These are phyloP conservation scores for Aegilops sharonensis DNA, from an alignment of 176 grass and related monocot species.

Conservation along the genomic window DNA sequence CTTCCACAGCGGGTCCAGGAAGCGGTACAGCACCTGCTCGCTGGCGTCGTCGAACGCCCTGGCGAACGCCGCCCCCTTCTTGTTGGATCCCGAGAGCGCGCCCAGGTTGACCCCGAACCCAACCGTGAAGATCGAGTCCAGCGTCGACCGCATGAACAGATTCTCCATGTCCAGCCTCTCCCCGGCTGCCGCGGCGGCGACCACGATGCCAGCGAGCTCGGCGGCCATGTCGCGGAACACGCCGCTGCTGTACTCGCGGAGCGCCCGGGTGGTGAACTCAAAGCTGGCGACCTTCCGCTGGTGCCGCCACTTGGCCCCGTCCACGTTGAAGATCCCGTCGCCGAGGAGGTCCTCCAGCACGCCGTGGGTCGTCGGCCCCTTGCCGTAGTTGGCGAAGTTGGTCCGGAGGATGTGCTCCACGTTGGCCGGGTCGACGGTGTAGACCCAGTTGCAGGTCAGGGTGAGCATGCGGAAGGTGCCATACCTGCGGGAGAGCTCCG, in stretches of 20 bases:
- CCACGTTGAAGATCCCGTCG: constrained; percentile 75
- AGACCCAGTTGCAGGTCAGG: constrained; percentile 45
- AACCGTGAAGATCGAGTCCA: constrained; percentile 71
- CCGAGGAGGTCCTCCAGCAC: constrained; percentile 57
- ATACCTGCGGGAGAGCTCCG: constrained; percentile 25
- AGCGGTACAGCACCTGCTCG: constrained; percentile 41
- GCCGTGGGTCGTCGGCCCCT: constrained; percentile 38
- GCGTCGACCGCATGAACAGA: constrained; percentile 59
- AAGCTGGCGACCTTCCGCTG: constrained; percentile 72
- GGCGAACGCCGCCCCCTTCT: constrained; percentile 38
- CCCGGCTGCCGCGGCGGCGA: not conserved
- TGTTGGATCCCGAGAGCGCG: constrained; percentile 18
- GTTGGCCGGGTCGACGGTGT: constrained; percentile 62
- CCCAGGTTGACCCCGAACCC: constrained; percentile 61
- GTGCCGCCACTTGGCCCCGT: constrained; percentile 67
- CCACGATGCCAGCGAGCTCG: constrained; percentile 46
- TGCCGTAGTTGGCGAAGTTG: constrained; percentile 80
- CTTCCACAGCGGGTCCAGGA: constrained; percentile 66
- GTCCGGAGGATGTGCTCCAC: constrained; percentile 78
- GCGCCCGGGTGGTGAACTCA: constrained; percentile 59
- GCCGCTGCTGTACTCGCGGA: constrained; percentile 61
- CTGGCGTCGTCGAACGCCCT: constrained; percentile 70
- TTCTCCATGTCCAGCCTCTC: constrained; percentile 45
- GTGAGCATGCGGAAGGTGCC: constrained; percentile 62
- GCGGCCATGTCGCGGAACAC: constrained; percentile 51